These are phyloP conservation scores for Talaromyces piceae DNA, from an alignment of 2,329 filamentous ascomycete species.

Conservation along the genomic window DNA sequence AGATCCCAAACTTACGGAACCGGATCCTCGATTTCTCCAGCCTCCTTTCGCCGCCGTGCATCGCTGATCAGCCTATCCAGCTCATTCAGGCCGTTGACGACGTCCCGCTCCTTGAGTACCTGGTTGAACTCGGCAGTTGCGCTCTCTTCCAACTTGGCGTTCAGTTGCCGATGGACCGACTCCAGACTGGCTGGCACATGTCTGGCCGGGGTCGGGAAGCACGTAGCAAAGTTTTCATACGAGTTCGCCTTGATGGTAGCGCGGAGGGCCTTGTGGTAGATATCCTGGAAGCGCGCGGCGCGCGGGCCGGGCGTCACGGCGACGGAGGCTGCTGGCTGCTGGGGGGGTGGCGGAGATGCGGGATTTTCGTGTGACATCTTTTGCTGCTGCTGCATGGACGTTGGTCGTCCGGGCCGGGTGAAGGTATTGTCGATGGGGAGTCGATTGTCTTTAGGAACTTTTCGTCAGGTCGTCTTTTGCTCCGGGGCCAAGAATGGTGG, in stretches of 20 bases:
- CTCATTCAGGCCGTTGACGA: conserved; percentile 52
- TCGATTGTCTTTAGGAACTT: too few species aligned
- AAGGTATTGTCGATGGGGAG: not conserved
- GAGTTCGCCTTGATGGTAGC: conserved; percentile 56
- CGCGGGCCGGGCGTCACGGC: conserved; percentile 51
- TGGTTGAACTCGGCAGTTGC: conserved; percentile 55
- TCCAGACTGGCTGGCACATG: conserved; percentile 51
- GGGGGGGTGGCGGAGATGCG: conserved; percentile 38
- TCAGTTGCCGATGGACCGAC: conserved; percentile 51
- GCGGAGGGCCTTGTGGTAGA: conserved; percentile 53
- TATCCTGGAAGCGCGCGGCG: conserved; percentile 52
- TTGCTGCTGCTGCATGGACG: conserved; percentile 2
- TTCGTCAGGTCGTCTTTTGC: not conserved
- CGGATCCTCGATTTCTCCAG: conserved; percentile 29
- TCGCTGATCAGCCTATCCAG: conserved; percentile 54
- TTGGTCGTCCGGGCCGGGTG: not conserved
- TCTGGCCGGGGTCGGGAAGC: conserved; percentile 55
- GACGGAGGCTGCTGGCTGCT: conserved; percentile 45
- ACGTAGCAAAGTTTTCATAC: conserved; percentile 54
- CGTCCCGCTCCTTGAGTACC: conserved; percentile 50
- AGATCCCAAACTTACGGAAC: conserved; percentile 34
- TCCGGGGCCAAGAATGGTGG: not conserved
- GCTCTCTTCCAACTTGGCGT: conserved; percentile 50
- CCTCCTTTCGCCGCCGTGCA: conserved; percentile 47
- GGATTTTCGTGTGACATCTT: conserved; percentile 18